These are phyloP conservation scores for Yarrowia divulgata DNA, from an alignment of 805 yeast genomes.

Conservation along the genomic window DNA sequence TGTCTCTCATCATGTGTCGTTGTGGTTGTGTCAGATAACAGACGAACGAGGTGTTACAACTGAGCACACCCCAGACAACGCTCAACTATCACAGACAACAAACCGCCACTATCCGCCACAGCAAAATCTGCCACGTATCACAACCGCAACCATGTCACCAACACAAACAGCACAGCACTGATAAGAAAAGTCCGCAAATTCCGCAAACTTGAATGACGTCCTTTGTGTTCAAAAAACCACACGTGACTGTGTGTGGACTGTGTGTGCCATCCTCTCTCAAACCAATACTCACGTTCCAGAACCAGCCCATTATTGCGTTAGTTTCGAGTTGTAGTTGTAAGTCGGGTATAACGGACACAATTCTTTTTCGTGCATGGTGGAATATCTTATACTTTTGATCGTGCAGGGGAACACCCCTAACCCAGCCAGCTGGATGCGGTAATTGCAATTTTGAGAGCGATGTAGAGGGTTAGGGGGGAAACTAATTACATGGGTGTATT, in stretches of 20 bases:
- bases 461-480: neutral
- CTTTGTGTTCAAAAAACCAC: neutral
- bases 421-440: neutral
- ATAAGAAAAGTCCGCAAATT: too few species aligned
- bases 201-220: too few species aligned
- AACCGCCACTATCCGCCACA: too few species aligned
- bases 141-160: neutral
- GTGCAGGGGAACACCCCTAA: constrained; percentile 4
- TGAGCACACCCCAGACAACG: too few species aligned
- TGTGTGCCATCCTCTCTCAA: neutral
- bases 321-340: neutral
- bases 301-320: constrained; percentile 37
- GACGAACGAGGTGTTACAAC: too few species aligned
- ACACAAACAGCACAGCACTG: too few species aligned
- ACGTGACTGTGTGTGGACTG: neutral
- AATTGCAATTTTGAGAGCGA: neutral
- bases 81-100: too few species aligned
- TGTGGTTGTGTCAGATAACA: too few species aligned
- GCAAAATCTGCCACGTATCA: neutral
- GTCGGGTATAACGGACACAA: constrained; percentile 9
- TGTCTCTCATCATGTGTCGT: too few species aligned
- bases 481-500: neutral
- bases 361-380: constrained; percentile 20
- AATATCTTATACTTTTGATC: constrained; percentile 19
- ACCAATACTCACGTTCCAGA: constrained; percentile 35